Conservation (phyloP, 805 yeast genomes). For the Maudiozyma barnettii region DNA sequence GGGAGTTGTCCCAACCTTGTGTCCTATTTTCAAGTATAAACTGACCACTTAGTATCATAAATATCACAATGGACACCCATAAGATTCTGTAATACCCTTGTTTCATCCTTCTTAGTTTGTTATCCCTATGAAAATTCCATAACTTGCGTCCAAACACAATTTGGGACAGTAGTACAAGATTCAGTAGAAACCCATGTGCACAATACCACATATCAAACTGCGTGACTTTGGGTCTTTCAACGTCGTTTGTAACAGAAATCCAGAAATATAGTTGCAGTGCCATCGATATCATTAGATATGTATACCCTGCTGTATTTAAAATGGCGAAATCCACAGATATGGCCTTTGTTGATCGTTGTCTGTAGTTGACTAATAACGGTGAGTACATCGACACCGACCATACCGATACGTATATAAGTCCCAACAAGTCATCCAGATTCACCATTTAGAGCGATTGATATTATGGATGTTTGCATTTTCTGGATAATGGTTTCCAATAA, state of each 20-base stretch:
- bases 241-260: constrained; percentile 6
- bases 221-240: constrained; percentile 33
- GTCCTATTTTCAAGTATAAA: constrained; percentile 6
- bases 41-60: constrained; percentile 9
- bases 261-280: constrained; percentile 32
- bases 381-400: constrained; percentile 46
- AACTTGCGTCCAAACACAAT: constrained; percentile 27
- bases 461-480: background rate
- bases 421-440: constrained; percentile 21
- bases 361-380: constrained; percentile 35
- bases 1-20: constrained; percentile 17
- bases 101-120: constrained; percentile 16
- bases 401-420: constrained; percentile 32
- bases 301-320: constrained; percentile 40
- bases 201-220: constrained; percentile 39
- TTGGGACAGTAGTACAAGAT: constrained; percentile 35
- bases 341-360: constrained; percentile 37
- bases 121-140: constrained; percentile 29
- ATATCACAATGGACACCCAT: constrained; percentile 10
- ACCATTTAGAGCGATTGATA: background rate
- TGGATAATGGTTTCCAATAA: background rate
- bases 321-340: constrained; percentile 40
- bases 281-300: constrained; percentile 36
- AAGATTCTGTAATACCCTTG: constrained; percentile 16
- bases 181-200: constrained; percentile 37